These are phyloP conservation scores for Arxiozyma slooffiae DNA, from an alignment of 1,139 yeast species.

Conservation along the genomic window DNA sequence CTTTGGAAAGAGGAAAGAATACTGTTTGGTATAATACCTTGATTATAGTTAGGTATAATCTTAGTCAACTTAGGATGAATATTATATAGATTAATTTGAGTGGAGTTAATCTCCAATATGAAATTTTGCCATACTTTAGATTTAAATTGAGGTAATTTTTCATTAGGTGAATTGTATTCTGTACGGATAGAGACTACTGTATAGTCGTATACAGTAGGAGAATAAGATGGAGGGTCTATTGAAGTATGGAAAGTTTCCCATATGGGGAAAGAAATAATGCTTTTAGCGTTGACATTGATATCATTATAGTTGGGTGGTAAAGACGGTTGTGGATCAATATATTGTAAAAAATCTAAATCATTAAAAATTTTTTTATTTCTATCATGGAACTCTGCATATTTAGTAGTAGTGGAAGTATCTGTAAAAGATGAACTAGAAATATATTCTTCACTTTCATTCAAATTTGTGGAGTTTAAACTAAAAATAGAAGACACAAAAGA, in stretches of 20 bases:
- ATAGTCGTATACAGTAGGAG: conserved; percentile 50
- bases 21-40: background rate
- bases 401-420: background rate
- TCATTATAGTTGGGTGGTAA: conserved; percentile 39
- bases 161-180: conserved; percentile 61
- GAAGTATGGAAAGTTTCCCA: conserved; percentile 25
- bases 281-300: conserved; percentile 32
- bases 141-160: conserved; percentile 49
- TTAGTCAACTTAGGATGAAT: conserved; percentile 25
- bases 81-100: conserved; percentile 57
- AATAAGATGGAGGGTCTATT: conserved; percentile 39
- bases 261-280: conserved; percentile 42
- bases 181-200: conserved; percentile 45
- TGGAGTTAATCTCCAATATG: conserved; percentile 60
- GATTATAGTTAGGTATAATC: conserved; percentile 23
- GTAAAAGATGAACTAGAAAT: too few species aligned
- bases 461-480: too few species aligned
- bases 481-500: too few species aligned
- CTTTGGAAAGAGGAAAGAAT: background rate
- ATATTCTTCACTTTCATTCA: too few species aligned
- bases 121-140: conserved; percentile 54
- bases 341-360: conserved; percentile 31
- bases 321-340: conserved; percentile 45
- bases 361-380: background rate
- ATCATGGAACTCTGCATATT: background rate